Evolutionary conservation across 2,329 filamentous ascomycete species (phyloP), one percentile per base, ranked within the genome.

Genomic region (Teratosphaeria destructans): DNA sequence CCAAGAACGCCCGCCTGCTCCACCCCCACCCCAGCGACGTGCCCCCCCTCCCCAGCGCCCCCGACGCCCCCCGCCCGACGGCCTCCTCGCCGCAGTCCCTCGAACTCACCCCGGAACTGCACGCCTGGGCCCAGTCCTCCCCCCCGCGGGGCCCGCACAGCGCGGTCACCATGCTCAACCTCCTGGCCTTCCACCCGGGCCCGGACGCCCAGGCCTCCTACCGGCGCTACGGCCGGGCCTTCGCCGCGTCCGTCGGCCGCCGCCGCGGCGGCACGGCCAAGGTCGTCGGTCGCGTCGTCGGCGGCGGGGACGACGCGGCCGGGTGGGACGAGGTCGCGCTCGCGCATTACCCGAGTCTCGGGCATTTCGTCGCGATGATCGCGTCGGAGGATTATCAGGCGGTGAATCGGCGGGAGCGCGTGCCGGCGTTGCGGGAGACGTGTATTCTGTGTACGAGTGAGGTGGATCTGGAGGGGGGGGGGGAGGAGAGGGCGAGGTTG

Each of bases 241-340:
- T 82, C 63, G 73, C 73, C 0, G 67, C 73, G 57, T 74, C 70
- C 4, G 79, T 84, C 49, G 84, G 83, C 0, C 71, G 72, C 1
- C 64, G 61, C 54, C 75, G 82, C 27, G 84, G 84, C 5, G 84
- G 83, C 0, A 74, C 75, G 60, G 84, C 84, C 1, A 86, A 86
- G 72, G 75, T 86, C 5, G 82, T 86, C 0, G 84, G 84, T 0
- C 82, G 78, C 59, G 81, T 85, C 1, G 75, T 82, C n/a, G n/a
- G n/a, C n/a, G n/a, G n/a, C n/a, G 62, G 64, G 5, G 65, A 69
- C 58, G 65, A 70, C 57, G 52, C 57, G 54, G 64, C 58, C 23
- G 66, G 68, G 57, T 87, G 84, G 84, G 81, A 86, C 68, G 84
- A 87, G 71, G 77, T 87, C 62, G 83, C 84, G 0, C 74, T 86